Base-by-base conservation (phyloP, 179 eudicot species). In the Monotropa hypopitys region DNA sequence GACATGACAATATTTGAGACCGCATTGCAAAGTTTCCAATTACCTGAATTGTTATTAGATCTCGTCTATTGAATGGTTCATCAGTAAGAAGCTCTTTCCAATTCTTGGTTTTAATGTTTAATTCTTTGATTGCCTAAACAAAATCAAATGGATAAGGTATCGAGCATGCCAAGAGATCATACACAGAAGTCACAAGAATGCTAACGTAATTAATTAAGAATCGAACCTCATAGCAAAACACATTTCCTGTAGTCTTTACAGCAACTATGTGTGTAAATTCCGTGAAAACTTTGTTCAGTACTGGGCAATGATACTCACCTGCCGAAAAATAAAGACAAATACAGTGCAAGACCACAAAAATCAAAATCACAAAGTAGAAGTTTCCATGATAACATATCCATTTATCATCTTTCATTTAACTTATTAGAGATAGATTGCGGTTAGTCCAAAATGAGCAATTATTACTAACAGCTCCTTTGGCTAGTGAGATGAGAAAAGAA, bases 81-180 rank as follows among this genome's bases (percentile, higher is more conserved):
- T 95, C 99, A 67, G 98, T 95, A 68, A 95, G 92, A 76, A 95
- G 92, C 81, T 95, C 99, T 86, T 93, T 95, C 99, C 99, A 95
- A 70, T 88, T 93, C 84, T 93, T 95, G 3, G 99, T 93, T 84
- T 93, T 95, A 5, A 95, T 86, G 84, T 95, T 95, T 77, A 95
- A 83, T 84, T 95, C 99, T 83, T 93, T 95, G 75, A 95, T 88
- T 68, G 99, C 99, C 99, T 95, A 46, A 50, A 40, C 40, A 79
- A 81, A 68, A 35, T 56, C 45, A 78, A 73, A 75, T 72, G 26
- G 72, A 66, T 56, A 63, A 57, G 18, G 65, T 8, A 8, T 3
- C 20, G 42, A 47, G 3, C 26, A 70, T 49, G 21, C 23, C 1
- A 6, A 65, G 4, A 54, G 16, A 62, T 23, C 42, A 28, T 6